Base-by-base conservation (phyloP, 441 rosid species). In the Erodium texanum region DNA sequence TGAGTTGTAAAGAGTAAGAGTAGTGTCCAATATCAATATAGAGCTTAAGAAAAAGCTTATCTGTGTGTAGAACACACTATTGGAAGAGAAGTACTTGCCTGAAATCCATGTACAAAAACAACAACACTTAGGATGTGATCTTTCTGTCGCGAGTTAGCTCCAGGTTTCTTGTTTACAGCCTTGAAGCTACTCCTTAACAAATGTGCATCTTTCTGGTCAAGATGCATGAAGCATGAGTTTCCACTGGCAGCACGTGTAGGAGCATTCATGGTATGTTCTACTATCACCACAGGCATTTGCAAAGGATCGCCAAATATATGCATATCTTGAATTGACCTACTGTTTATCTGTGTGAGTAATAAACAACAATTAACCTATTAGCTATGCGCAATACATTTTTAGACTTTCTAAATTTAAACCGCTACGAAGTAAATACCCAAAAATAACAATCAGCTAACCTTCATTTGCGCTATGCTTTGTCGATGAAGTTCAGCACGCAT, bases 401-500 rank as follows among this genome's bases (percentile, higher is more conserved):
- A 18, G 18, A 54, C 23, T 54, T 54, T 54, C 22, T 18, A 16
- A 18, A 54, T 22, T 69, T 15, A 24, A 56, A 67, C 23, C 62
- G 8, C 15, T 11, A 19, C 7, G 10, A 64, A 41, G 56, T 66
- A 71, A 19, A 48, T 32, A n/a, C 64, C 22, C 67, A 23, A 22
- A 24, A 52, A 32, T 66, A 71, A 32, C n/a, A n/a, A n/a, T n/a
- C n/a, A n/a, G 23, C 83, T 76, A 71, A 93, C 99, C 85, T 81
- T 87, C 99, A 93, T 93, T 76, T 91, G 96, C 15, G 93, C 96
- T 70, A 94, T 89, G 80, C 99, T 89, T 75, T 87, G 88, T 63
- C 98, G 88, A 77, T 92, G 98, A 81, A 92, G 96, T 72, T 94
- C 98, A 58, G 98, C 97, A 50, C 94, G 96, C 69, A 80, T 86